These are phyloP conservation scores for Cercis canadensis DNA, from an alignment of 306 rosid species.

Conservation along the genomic window DNA sequence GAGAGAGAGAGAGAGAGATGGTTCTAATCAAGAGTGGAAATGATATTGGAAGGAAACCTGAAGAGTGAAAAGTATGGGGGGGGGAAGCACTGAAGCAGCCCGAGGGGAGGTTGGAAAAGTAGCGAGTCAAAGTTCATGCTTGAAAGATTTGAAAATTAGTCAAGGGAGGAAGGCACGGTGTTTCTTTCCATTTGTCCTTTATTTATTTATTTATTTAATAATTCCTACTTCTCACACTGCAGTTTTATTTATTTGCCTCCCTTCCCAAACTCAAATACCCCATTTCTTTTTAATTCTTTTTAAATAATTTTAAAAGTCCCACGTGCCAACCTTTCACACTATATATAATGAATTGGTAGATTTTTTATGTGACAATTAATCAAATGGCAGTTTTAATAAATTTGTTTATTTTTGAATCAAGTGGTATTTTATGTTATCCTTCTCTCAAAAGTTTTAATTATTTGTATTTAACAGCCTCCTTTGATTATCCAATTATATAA, in stretches of 20 bases:
- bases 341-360: too few relatives aligned
- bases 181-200: constrained; percentile 29
- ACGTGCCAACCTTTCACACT: background rate
- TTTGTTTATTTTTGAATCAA: too few relatives aligned
- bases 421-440: too few relatives aligned
- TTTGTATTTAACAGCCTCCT: too few relatives aligned
- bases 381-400: too few relatives aligned
- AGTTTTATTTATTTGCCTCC: background rate
- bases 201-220: background rate
- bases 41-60: background rate
- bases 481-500: too few relatives aligned
- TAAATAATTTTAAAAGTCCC: too few relatives aligned
- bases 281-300: too few relatives aligned
- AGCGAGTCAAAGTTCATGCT: constrained; percentile 71
- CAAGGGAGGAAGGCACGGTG: constrained; percentile 66
- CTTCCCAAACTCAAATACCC: background rate
- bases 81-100: constrained; percentile 41
- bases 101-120: constrained; percentile 62
- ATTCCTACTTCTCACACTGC: constrained; percentile 13
- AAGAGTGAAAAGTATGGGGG: constrained; percentile 17
- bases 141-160: constrained; percentile 55
- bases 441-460: too few relatives aligned
- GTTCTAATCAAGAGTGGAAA: background rate
- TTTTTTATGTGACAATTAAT: too few relatives aligned
- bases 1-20: constrained; percentile 24